A percentile compares a stretch with the other conserved stretches of the same genome.
Evolutionary conservation across 768 basidiomycete species (phyloP).

Genomic region (Mycena indigotica): DNA sequence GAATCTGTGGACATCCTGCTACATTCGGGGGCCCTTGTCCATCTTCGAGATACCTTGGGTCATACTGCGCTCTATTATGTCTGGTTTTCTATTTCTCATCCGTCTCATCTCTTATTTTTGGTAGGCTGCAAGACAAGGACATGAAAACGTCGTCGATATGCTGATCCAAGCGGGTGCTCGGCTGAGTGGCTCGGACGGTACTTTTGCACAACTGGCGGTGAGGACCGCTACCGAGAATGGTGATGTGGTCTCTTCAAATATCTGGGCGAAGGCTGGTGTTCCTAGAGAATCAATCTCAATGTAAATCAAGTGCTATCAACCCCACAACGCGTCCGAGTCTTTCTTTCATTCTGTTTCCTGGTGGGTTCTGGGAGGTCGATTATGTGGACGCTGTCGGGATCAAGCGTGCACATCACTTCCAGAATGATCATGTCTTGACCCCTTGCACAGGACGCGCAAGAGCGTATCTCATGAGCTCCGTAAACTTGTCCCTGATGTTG

Average conservation of each 20-base stretch:
- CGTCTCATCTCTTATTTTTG: conserved; percentile 5
- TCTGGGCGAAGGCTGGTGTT: conserved; percentile 62
- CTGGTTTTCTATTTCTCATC: conserved; percentile 13
- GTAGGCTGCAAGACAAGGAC: conserved; percentile 76
- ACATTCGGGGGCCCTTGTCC: conserved; percentile 77
- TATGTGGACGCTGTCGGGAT: background rate
- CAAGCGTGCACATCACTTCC: background rate
- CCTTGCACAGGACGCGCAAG: background rate
- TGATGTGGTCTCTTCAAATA: conserved; percentile 45
- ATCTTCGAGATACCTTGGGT: conserved; percentile 76
- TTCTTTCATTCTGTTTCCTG: too few species aligned
- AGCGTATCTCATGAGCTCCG: background rate
- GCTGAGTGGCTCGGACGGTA: conserved; percentile 67
- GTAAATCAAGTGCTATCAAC: too few species aligned
- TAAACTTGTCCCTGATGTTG: background rate
- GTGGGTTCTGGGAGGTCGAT: background rate
- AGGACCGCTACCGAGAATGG: conserved; percentile 38
- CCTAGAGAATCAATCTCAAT: conserved; percentile 9
- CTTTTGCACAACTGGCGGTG: conserved; percentile 55
- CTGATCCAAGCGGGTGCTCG: conserved; percentile 76
- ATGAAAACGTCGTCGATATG: conserved; percentile 59
- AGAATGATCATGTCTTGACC: background rate
- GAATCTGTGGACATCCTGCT: conserved; percentile 54
- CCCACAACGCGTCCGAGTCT: too few species aligned
- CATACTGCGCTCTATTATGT: conserved; percentile 87